Percentiles rank a stretch among this genome's conserved stretches.
These are phyloP conservation scores for Elsinoe perseae DNA, from an alignment of 2,329 filamentous ascomycete genomes.

Conservation along the genomic window DNA sequence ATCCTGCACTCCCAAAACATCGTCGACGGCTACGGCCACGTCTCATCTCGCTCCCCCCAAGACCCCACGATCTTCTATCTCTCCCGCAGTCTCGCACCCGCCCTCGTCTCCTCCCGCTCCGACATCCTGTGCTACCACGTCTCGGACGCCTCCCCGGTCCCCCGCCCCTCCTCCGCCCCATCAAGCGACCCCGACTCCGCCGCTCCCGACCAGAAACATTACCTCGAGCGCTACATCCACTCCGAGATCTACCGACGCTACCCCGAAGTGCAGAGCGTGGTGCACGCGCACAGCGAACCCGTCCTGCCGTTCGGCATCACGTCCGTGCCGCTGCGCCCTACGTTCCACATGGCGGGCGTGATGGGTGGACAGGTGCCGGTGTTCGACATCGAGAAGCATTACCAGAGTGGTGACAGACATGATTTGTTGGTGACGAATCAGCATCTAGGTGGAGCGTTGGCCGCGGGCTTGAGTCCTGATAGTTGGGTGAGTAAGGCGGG, in stretches of 20 bases:
- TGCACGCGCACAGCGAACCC: constrained; percentile 37
- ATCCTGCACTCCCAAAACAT: constrained; percentile 29
- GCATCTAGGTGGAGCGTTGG: constrained; percentile 30
- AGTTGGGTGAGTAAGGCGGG: constrained; percentile 24
- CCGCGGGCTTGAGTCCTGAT: constrained; percentile 26
- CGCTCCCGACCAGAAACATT: constrained; percentile 23
- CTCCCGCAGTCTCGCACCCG: constrained; percentile 37
- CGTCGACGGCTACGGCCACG: constrained; percentile 31
- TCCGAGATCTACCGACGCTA: constrained; percentile 39
- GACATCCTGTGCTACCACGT: constrained; percentile 41
- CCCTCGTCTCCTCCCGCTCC: constrained; percentile 34
- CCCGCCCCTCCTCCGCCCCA: constrained; percentile 19
- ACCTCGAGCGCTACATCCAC: constrained; percentile 40
- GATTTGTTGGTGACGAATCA: constrained; percentile 30
- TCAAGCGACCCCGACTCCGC: constrained; percentile 21
- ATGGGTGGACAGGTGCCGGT: constrained; percentile 32
- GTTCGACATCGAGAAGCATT: constrained; percentile 30
- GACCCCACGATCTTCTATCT: constrained; percentile 39
- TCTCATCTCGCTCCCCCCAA: constrained; percentile 31
- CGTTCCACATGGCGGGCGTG: constrained; percentile 39
- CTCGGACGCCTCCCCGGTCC: constrained; percentile 31
- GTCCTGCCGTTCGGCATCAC: constrained; percentile 39
- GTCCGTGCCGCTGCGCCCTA: constrained; percentile 32
- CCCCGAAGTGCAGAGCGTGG: constrained; percentile 36
- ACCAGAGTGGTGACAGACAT: constrained; percentile 26